Percentiles rank a stretch among this genome's conserved stretches.
phyloP scores from a whole-genome alignment of 768 basidiomycete species.

The Tricholoma saponaceum region DNA sequence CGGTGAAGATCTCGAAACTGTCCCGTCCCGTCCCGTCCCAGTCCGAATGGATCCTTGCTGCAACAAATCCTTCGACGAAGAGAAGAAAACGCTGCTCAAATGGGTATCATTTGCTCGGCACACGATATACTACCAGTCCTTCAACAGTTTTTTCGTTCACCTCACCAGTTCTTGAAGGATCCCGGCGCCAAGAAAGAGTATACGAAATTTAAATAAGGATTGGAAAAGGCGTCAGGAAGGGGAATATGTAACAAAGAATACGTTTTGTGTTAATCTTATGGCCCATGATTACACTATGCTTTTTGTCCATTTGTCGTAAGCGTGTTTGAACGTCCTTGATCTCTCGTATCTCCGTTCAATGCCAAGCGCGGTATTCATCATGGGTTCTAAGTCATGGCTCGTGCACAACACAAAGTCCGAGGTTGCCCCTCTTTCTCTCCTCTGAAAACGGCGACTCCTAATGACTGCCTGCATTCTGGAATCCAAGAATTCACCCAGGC shows the following conservation, averaged over 20 bases:
- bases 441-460: background rate
- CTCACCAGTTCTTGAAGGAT: no score
- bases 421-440: background rate
- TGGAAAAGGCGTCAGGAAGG: no score
- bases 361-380: background rate
- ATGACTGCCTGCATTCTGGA: background rate
- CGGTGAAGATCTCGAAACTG: no score
- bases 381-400: background rate
- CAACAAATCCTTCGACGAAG: no score
- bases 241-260: background rate
- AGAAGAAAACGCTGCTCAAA: no score
- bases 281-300: background rate
- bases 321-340: background rate
- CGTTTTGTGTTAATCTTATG: background rate
- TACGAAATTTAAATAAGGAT: no score
- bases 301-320: background rate
- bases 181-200: no score
- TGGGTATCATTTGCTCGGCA: no score
- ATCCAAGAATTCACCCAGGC: background rate
- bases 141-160: no score
- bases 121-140: no score
- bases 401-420: background rate
- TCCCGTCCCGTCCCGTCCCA: no score
- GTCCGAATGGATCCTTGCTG: no score
- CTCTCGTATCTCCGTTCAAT: background rate